Percentiles rank a stretch among this genome's conserved stretches.
These are phyloP conservation scores for Fragilaria crotonensis DNA, from an alignment of 108 stramenopile genomes.

Conservation along the genomic window DNA sequence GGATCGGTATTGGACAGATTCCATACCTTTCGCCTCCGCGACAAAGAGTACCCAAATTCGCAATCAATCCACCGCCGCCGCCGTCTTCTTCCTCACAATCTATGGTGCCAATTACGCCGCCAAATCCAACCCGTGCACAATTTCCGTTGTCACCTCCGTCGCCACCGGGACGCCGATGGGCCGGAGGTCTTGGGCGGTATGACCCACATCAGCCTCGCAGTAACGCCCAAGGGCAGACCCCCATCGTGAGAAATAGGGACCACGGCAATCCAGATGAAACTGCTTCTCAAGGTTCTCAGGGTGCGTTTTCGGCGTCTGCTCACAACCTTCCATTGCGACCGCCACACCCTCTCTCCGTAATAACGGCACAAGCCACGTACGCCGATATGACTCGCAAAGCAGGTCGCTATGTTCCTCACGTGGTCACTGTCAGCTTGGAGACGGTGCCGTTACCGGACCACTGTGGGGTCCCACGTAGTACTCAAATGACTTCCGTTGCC, in stretches of 20 bases:
- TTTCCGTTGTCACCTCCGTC: constrained; percentile 31
- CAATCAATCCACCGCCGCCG: neutral
- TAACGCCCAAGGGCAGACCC: neutral
- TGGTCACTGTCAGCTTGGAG: constrained; percentile 71
- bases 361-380: constrained; percentile 18
- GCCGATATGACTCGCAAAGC: constrained; percentile 10
- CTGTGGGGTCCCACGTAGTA: neutral
- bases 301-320: too few species aligned
- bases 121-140: constrained; percentile 6
- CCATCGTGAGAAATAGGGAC: neutral
- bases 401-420: constrained; percentile 82
- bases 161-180: constrained; percentile 44
- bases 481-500: constrained; percentile 20
- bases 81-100: constrained; percentile 19
- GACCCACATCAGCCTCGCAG: neutral
- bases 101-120: constrained; percentile 18
- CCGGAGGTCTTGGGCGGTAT: constrained; percentile 12
- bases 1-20: neutral
- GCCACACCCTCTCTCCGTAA: constrained; percentile 57
- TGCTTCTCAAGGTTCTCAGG: constrained; percentile 7
- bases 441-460: constrained; percentile 32
- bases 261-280: constrained; percentile 1
- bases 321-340: constrained; percentile 22
- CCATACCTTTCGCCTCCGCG: neutral
- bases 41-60: neutral